Base-by-base conservation (phyloP, 148 eudicot species). In the Silene uniflora region DNA sequence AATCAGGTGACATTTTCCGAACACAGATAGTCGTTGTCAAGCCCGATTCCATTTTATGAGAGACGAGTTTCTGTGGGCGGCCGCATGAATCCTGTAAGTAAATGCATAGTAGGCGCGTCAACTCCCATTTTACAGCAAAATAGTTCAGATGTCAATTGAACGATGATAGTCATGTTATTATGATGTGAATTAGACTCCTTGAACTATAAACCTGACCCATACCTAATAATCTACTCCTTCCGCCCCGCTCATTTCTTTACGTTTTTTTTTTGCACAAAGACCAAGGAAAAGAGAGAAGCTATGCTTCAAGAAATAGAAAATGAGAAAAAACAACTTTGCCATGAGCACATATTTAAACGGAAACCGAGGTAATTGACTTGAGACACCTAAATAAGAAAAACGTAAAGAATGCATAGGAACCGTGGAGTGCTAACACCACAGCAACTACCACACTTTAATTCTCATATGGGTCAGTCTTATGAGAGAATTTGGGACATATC, bases 11-110 rank as follows among this genome's bases (percentile, higher is more conserved):
- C 88, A 87, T 90, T 83, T 91, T 90, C 27, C 96, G 85, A 35
- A 90, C 86, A 77, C 74, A 92, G 12, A 92, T 69, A 52, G 68
- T 73, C 62, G 85, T 90, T 49, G 84, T 61, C 21, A 67, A 18
- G 46, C 97, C 92, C 7, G 91, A 79, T 62, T 81, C 78, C 27
- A 89, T 86, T 72, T 86, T 66, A 71, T 89, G 80, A 5, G 78
- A 58, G 27, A 89, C 54, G 1, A 79, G 72, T 78, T 92, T 95
- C 71, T 88, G 97, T 19, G 84, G 80, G 42, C 86, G 85, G 18
- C 97, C 99, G 10, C 69, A 79, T 3, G 91, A 73, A 76, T 95
- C 97, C 98, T 95, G 77, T 61, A 22, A 86, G 1, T 62, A 70
- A 9, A 39, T 11, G 16, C 17, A 64, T 8, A 76, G 6, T 18